phyloP scores from a whole-genome alignment of 2,329 filamentous ascomycete species.

The Hawksworthiomyces lignivorus region DNA sequence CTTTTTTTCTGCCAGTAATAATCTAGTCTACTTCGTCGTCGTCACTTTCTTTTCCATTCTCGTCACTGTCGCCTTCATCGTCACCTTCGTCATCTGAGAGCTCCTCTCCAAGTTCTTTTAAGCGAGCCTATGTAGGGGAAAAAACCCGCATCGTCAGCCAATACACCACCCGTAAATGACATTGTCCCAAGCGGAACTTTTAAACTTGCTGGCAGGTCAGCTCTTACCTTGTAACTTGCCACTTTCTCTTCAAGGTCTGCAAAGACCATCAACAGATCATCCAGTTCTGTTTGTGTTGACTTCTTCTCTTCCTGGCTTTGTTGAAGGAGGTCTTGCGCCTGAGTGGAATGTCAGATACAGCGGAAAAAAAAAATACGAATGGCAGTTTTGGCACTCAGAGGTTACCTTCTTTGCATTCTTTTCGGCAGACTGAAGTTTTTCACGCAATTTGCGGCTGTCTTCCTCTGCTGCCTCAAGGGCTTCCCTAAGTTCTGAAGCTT shows the following conservation, averaged over 20 bases:
- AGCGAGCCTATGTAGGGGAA: conserved; percentile 37
- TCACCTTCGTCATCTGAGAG: conserved; percentile 68
- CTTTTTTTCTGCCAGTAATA: too few relatives aligned
- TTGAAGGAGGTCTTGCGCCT: conserved; percentile 27
- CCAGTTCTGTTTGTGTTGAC: conserved; percentile 62
- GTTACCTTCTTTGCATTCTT: conserved; percentile 24
- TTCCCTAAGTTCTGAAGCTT: conserved; percentile 15
- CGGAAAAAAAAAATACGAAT: not conserved
- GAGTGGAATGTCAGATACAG: not conserved
- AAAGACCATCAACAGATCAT: conserved; percentile 76
- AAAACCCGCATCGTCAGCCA: conserved; percentile 9
- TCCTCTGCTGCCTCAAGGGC: conserved; percentile 21
- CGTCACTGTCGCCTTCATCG: conserved; percentile 41
- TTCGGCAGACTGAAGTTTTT: conserved; percentile 20
- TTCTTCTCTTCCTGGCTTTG: conserved; percentile 56
- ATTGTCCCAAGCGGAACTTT: too few relatives aligned
- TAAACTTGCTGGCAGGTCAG: not conserved
- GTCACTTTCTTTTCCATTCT: conserved; percentile 18
- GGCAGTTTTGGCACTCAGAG: too few relatives aligned
- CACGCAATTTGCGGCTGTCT: conserved; percentile 22
- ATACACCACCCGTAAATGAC: not conserved
- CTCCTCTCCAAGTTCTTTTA: conserved; percentile 58
- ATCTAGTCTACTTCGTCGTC: conserved; percentile 26
- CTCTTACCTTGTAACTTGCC: conserved; percentile 61
- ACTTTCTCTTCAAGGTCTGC: conserved; percentile 73